Evolutionary conservation across 805 yeast species (phyloP), one percentile per base, ranked within the genome.

Genomic region (Ogataea ramenticola): DNA sequence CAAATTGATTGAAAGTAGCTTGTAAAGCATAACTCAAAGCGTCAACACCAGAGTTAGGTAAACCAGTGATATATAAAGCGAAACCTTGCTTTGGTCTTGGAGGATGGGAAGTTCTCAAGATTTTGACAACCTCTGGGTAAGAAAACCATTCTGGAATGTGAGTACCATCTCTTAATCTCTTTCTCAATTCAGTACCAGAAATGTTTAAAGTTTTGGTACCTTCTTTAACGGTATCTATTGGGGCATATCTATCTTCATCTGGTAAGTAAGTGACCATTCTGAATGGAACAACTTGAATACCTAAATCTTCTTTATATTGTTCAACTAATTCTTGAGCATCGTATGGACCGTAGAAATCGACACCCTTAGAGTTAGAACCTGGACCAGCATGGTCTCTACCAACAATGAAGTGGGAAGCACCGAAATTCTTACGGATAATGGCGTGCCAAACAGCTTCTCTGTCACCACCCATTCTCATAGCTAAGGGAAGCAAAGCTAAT

Each of bases 331-430:
- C 89, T 70, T 91, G 97, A 27, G 97, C 97, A 62, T 90, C 98
- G 62, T 90, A 91, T 14, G 98, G 96, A 19, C 97, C 98, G 62
- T 90, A 90, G 71, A 90, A 89, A 51, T 91, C 96, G 43, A 78
- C 89, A 49, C 97, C 97, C 60, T 82, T 72, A 46, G 96, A 87
- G 77, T 75, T 75, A 41, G 72, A 68, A 50, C 97, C 98, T 19
- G 98, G 97, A 48, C 97, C 97, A 43, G 98, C 98, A 61, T 90
- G 98, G 66, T 90, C 97, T 73, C 98, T 84, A 48, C 98, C 98
- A 40, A 90, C 96, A 59, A 90, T 90, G 71, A 91, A 91, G 65
- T 91, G 97, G 43, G 96, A 85, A 44, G 96, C 96, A 61, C 98
- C 98, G 62, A 82, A 89, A 70, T 90, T 90, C 73, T 88, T 87